A percentile compares a stretch with the other conserved stretches of the same genome.
Evolutionary conservation across 2,329 filamentous ascomycete species (phyloP).

Genomic region (Ophiosphaerella narmari): DNA sequence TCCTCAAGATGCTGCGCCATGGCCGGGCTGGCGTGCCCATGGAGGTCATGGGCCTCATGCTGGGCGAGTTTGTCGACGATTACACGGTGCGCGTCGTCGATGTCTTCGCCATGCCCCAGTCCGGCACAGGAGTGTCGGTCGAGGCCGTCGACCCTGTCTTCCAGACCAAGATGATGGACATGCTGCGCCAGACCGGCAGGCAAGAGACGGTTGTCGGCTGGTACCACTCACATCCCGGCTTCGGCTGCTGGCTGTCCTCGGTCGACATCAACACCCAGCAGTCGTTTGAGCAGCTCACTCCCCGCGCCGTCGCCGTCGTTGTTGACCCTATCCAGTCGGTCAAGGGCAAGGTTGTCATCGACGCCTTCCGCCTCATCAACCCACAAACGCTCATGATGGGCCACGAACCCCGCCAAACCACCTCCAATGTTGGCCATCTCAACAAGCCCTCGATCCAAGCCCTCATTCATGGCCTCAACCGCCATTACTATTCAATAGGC

Average conservation of each 20-base stretch:
- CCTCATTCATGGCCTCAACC: conserved; percentile 94
- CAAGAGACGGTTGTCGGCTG: conserved; percentile 97
- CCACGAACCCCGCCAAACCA: conserved; percentile 96
- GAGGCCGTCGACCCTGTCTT: conserved; percentile 98
- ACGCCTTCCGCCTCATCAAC: conserved; percentile 98
- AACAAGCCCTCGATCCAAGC: conserved; percentile 99
- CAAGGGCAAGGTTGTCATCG: conserved; percentile 99
- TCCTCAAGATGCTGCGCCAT: conserved; percentile 98
- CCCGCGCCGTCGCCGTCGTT: conserved; percentile 94
- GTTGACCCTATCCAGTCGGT: conserved; percentile 99
- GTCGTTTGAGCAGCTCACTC: conserved; percentile 98
- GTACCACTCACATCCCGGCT: conserved; percentile 99
- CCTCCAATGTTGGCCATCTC: conserved; percentile 94
- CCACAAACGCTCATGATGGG: conserved; percentile 97
- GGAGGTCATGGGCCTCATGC: conserved; percentile 99
- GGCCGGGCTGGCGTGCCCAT: conserved; percentile 97
- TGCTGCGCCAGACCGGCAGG: conserved; percentile 95
- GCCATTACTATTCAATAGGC: conserved; percentile 98
- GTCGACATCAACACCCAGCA: conserved; percentile 99
- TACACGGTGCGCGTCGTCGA: conserved; percentile 98
- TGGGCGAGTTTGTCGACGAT: conserved; percentile 98
- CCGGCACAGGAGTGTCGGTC: conserved; percentile 95
- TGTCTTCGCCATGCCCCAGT: conserved; percentile 99
- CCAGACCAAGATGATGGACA: conserved; percentile 99
- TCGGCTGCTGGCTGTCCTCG: conserved; percentile 97